phyloP scores from a whole-genome alignment of 495 filamentous ascomycete species.

The Parmelia sp. region DNA sequence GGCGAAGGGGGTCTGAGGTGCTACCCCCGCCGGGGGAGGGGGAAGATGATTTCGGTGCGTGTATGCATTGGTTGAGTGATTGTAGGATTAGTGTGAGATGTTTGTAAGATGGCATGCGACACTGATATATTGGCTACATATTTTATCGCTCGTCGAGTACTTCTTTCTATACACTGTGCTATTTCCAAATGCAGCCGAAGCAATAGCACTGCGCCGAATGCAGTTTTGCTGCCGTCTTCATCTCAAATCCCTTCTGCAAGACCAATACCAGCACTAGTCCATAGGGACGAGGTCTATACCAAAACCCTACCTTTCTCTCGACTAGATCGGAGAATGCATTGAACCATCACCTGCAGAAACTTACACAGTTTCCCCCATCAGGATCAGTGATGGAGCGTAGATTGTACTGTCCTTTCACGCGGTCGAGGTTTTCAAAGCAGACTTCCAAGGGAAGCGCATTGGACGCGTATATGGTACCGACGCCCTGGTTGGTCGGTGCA shows the following conservation, averaged over 20 bases:
- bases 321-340: background rate
- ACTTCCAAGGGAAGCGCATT: background rate
- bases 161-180: background rate
- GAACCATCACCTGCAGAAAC: background rate
- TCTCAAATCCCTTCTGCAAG: background rate
- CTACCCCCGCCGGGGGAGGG: too few species aligned
- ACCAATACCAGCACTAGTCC: too few species aligned
- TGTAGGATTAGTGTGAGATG: background rate
- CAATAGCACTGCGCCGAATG: background rate
- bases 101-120: background rate
- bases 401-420: background rate
- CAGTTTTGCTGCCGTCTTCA: background rate
- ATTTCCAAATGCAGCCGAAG: background rate
- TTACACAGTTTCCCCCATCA: background rate
- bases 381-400: background rate
- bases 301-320: background rate
- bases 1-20: slow-evolving; percentile 13
- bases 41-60: too few species aligned
- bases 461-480: background rate
- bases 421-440: background rate
- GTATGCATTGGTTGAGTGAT: background rate
- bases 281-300: background rate
- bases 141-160: too few species aligned
- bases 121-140: too few species aligned
- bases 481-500: background rate